Base-by-base conservation (phyloP, 768 basidiomycete species). In the Cyclocybe cylindracea region DNA sequence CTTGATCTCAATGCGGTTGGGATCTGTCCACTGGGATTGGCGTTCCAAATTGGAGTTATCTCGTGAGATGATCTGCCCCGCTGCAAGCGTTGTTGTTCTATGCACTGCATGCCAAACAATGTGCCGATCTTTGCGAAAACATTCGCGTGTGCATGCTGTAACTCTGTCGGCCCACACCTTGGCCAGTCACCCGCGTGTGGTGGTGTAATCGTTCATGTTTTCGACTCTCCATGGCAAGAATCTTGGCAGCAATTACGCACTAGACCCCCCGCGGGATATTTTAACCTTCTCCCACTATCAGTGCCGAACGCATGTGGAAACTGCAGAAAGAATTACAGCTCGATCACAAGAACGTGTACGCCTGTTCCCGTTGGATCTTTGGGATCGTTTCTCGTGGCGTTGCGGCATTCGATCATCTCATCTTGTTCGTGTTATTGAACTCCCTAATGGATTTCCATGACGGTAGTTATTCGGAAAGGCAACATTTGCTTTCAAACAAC, bases 391-490 rank as follows among this genome's bases (percentile, higher is more conserved):
- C 56, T 48, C 58, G 51, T 58, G 59, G 58, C 57, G 46, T 48
- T 51, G 55, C 60, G 48, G 59, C 56, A 60, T 57, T 47, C 50
- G 53, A 48, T 60, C 53, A 51, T 55, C 55, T 61, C 47, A 53
- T 51, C 50, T 51, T 50, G 49, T 56, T 51, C 54, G 44, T 57
- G 47, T 51, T 44, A 61, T 57, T 51, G 53, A 39, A 46, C 48
- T 42, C 49, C 51, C 44, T 53, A 46, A 59, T 57, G 48, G 50
- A 55, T 42, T 36, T 52, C 48, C 47, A 40, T 42, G 40, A 46
- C 63, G 63, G 63, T 59, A 50, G 50, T 57, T 60, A 57, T 55
- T 63, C 61, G 61, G 58, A 61, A 53, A 49, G 42, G 44, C 40
- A 41, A 53, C 53, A 51, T 55, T 47, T 37, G 38, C 33, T 42